Base-by-base conservation (phyloP, 1,139 yeast genomes). In the Kodamaea plutei region DNA sequence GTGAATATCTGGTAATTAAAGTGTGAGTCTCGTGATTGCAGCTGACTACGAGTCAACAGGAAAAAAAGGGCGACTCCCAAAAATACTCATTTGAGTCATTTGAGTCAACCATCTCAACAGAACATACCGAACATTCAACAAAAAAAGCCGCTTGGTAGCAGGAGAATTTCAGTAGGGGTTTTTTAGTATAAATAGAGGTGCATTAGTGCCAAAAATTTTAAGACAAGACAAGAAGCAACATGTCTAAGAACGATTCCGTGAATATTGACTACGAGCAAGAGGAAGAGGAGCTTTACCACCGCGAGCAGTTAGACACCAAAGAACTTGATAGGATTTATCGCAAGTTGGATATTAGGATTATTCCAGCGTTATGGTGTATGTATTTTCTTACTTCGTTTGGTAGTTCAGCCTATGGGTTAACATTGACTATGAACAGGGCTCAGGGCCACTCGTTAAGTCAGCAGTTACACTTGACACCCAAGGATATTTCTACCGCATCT, bases 381-480 rank as follows among this genome's bases (percentile, higher is more conserved):
- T 85, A 85, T 53, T 85, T 85, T 47, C 62, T 85, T 34, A 77
- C 88, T 0, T 84, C 94, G 1, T 84, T 83, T 54, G 93, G 93
- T 1, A 69, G 81, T 4, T 76, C 76, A 26, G 83, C 84, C 15
- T 85, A 82, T 48, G 95, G 95, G 38, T 73, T 79, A 37, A 73
- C 95, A 0, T 66, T 84, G 41, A 85, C 95, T 5, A 85, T 85
- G 95, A 85, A 85, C 56, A 45, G 61, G 22, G 69, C 64, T 18
- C 57, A 56, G 20, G 79, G 79, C 2, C 88, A 85, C 48, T 81
- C 94, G 0, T 58, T 84, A 37, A 46, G 50, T 1, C 79, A 72
- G 40, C 56, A 74, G 9, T 65, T 85, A 26, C 43, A 61, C 1
- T 62, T 84, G 33, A 63, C 70, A 1, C 23, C 77, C 2, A 73